Conservation (phyloP, 495 filamentous ascomycete genomes). For the Lindgomyces ingoldianus region DNA sequence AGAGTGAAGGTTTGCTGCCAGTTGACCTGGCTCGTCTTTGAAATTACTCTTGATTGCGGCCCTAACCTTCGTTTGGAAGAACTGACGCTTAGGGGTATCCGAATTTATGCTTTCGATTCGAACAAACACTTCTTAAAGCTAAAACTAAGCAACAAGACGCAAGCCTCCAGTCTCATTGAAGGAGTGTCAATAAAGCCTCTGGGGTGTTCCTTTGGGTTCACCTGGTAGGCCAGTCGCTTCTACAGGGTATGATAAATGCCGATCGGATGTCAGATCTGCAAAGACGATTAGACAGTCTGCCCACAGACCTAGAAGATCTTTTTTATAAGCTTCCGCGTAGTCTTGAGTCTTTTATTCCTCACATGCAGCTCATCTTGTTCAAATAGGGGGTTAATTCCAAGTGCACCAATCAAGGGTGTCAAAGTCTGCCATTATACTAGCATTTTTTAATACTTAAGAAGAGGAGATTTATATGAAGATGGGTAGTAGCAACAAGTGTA, state of each 20-base stretch:
- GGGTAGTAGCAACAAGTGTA: no score
- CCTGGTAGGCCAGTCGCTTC: conserved; percentile 6
- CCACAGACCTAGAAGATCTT: conserved; percentile 3
- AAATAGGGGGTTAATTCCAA: no score
- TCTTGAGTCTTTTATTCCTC: no score
- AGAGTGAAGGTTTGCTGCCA: not conserved
- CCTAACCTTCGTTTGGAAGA: not conserved
- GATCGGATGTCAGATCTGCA: conserved; percentile 17
- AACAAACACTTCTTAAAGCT: not conserved
- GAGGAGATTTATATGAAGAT: no score
- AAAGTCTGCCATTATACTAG: no score
- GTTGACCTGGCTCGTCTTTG: not conserved
- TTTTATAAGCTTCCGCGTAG: not conserved
- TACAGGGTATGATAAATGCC: not conserved
- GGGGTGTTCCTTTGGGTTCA: conserved; percentile 21
- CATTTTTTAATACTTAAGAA: no score
- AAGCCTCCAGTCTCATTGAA: not conserved
- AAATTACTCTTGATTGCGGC: not conserved
- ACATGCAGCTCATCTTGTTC: no score
- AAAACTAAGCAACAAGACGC: not conserved
- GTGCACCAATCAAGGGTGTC: no score
- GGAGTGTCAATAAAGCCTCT: not conserved
- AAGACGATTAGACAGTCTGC: conserved; percentile 7
- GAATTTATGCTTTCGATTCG: not conserved
- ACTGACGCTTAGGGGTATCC: not conserved